Evolutionary conservation across 2,329 filamentous ascomycete species (phyloP), one percentile per base, ranked within the genome.

Genomic region (Didymosphaeria variabile): DNA sequence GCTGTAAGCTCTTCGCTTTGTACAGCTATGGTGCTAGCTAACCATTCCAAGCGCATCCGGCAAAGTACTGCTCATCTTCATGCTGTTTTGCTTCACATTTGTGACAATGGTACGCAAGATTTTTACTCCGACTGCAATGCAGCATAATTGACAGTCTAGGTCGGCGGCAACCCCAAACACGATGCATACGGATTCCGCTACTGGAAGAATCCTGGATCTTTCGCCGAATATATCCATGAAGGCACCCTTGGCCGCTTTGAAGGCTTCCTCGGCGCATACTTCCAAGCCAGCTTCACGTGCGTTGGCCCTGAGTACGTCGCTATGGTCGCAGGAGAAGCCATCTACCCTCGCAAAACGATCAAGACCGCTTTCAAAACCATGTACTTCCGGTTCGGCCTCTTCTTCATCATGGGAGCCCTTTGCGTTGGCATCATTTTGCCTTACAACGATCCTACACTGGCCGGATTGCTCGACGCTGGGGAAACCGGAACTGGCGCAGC

Each of bases 391-490:
- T 79, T 80, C 32, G 69, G 79, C 21, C 57, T 79, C 38, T 81
- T 82, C 67, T 79, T 79, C 68, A 71, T 80, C 62, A 63, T 82
- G 38, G 77, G 77, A 57, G 79, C 85, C 1, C 74, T 88, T 13
- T 77, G 85, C 10, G 83, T 88, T 13, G 86, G 86, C 31, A 61
- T 63, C 46, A 50, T 62, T 45, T 77, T 34, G 31, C 89, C 90
- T 0, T 86, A 88, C 55, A 86, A 92, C 63, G 86, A 93, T 42
- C 80, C 91, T 13, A 92, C 90, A 8, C 90, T 90, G 58, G 80
- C 91, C 32, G 90, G 86, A 0, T 47, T 70, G 6, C 59, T 72
- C 21, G 50, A 31, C 21, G 49, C 32, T 34, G 62, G 60, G 3
- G 45, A 40, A 13, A 64, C 64, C 15, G 79, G 79, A 38, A 84